Evolutionary conservation across 768 basidiomycete genomes (phyloP), one percentile per base, ranked within the genome.

Genomic region (Boletus subcaerulescens): DNA sequence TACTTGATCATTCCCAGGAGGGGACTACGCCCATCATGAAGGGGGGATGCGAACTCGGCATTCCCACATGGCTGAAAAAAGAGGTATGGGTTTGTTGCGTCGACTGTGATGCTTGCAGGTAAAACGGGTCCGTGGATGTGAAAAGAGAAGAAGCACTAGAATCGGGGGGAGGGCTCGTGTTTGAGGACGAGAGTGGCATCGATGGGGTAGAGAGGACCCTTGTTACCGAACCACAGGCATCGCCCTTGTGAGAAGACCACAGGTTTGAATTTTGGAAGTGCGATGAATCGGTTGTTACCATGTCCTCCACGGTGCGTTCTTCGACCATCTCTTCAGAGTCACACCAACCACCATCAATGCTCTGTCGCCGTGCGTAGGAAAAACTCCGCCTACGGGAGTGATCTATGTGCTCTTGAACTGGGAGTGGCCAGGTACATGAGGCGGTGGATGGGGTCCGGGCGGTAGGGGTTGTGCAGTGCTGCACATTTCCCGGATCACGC

Each of bases 111-210:
- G 73, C 73, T 20, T 79, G 76, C 54, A 78, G 59, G 60, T 76
- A 80, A 64, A 80, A 80, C n/a, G 78, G 79, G 57, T 80, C 79
- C 12, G 78, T 75, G 48, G 76, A 73, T 1, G 76, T 66, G 62
- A 79, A 79, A 32, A 67, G 59, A 35, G 76, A 75, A 49, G 71
- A 35, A 24, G 58, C 1, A 49, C 45, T 60, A 1, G 64, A 24
- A 24, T 70, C 70, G 35, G 62, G 48, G 50, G 72, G 61, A 40
- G 63, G 55, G 52, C 15, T 54, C 45, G 52, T 53, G 53, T 45
- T 51, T 10, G 65, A 55, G 6, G 52, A 26, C 1, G 58, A 49
- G 18, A 58, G 52, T 32, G 65, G 48, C 14, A 52, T 56, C 9
- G 60, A 45, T 11, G 72, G 48, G 14, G 68, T 48, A n/a, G 66